Percentiles rank a stretch among this genome's conserved stretches.
Conservation (phyloP, 495 filamentous ascomycete species). For the Aspergillus incahuasiensis region DNA sequence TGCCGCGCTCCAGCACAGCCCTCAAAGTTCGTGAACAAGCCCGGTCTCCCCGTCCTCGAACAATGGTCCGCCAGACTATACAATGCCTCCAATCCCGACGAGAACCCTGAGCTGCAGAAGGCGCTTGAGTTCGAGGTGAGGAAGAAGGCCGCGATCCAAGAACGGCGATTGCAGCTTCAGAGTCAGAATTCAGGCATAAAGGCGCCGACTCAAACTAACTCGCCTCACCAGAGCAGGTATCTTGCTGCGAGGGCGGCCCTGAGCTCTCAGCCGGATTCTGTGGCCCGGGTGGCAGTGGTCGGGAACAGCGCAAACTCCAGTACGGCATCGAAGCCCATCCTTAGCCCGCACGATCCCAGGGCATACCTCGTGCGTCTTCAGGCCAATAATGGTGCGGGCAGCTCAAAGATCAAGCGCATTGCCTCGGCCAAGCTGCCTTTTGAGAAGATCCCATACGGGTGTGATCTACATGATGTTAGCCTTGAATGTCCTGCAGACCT, state of each 20-base stretch:
- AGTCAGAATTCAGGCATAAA: not conserved
- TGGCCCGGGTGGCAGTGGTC: not conserved
- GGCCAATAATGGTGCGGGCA: not conserved
- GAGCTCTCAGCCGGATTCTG: slow-evolving; percentile 10
- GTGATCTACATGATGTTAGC: slow-evolving; percentile 24
- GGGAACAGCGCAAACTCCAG: not conserved
- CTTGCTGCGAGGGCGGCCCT: slow-evolving; percentile 36
- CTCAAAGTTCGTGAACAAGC: not conserved
- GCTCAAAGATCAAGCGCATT: slow-evolving; percentile 19
- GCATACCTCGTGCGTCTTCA: slow-evolving; percentile 34
- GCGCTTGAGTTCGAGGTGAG: slow-evolving; percentile 41
- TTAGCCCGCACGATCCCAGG: slow-evolving; percentile 32
- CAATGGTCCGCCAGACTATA: slow-evolving; percentile 38
- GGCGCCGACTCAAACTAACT: slow-evolving; percentile 17
- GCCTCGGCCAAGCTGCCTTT: slow-evolving; percentile 29
- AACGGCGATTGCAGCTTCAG: slow-evolving; percentile 19
- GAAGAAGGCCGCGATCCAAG: slow-evolving; percentile 37
- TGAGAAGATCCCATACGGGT: slow-evolving; percentile 33
- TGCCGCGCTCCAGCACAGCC: not conserved
- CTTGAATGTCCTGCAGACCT: slow-evolving; percentile 14
- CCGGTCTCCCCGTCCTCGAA: slow-evolving; percentile 26
- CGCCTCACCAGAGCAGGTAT: slow-evolving; percentile 35
- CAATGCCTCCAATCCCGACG: slow-evolving; percentile 13
- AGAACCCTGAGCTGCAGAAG: slow-evolving; percentile 25
- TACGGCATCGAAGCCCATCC: not conserved